These are phyloP conservation scores for Mortierella sp. DNA, from an alignment of 371 early-diverging fungal genomes.

Conservation along the genomic window DNA sequence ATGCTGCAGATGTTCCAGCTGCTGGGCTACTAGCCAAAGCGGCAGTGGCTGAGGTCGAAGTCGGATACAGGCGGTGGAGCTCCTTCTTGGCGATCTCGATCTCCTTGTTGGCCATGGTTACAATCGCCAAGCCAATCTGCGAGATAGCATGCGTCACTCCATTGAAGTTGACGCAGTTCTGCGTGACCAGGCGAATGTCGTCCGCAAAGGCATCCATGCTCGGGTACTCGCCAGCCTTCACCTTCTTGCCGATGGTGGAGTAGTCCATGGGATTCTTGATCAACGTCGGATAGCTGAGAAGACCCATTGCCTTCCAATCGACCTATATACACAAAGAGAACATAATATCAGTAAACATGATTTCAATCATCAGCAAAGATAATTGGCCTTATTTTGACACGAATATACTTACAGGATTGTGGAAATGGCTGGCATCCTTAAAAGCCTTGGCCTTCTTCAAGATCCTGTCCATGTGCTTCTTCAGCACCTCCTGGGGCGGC, in stretches of 20 bases:
- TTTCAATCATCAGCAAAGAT: no score
- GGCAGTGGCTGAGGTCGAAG: conserved; percentile 19
- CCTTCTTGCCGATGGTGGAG: conserved; percentile 77
- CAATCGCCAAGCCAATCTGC: conserved; percentile 67
- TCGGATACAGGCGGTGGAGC: conserved; percentile 33
- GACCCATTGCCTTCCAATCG: conserved; percentile 82
- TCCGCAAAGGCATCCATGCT: conserved; percentile 73
- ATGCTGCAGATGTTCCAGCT: conserved; percentile 14
- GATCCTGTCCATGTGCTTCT: conserved; percentile 56
- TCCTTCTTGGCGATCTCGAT: conserved; percentile 57
- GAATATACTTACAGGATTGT: conserved; percentile 59
- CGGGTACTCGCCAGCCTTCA: conserved; percentile 69
- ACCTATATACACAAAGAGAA: conserved; percentile 52
- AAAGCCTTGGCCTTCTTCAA: conserved; percentile 60
- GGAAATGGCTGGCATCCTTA: conserved; percentile 62
- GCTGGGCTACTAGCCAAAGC: neutral
- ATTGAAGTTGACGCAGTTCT: conserved; percentile 94
- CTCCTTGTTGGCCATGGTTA: conserved; percentile 68
- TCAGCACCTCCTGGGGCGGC: conserved; percentile 35
- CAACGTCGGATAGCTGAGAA: conserved; percentile 87
- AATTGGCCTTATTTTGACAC: no score
- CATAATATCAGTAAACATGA: conserved; percentile 57
- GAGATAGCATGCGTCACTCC: conserved; percentile 78
- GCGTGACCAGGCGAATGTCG: conserved; percentile 81
- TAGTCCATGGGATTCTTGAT: conserved; percentile 95